A percentile compares a stretch with the other conserved stretches of the same genome.
Conservation (phyloP, 2,329 filamentous ascomycete genomes). For the Aspergillus jensenii region DNA sequence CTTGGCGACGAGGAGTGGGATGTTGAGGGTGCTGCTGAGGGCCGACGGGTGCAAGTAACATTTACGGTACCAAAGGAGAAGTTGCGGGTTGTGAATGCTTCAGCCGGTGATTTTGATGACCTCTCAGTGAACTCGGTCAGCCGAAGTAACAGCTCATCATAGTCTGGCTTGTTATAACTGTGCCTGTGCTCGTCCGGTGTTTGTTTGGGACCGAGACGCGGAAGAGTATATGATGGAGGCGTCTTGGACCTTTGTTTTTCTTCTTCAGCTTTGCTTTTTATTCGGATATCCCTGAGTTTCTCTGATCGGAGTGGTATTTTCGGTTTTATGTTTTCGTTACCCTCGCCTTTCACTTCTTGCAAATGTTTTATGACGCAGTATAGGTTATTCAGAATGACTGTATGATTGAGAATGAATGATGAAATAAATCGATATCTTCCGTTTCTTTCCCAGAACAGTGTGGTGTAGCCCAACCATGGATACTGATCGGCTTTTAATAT, state of each 20-base stretch:
- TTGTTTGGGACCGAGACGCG: not conserved
- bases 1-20: constrained; percentile 63
- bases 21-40: constrained; percentile 70
- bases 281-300: not conserved
- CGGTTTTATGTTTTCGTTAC: constrained; percentile 7
- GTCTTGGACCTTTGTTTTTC: not conserved
- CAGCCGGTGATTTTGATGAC: constrained; percentile 35
- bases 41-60: constrained; percentile 75
- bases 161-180: not conserved
- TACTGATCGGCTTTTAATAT: not conserved
- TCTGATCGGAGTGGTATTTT: not conserved
- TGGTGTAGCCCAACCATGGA: not conserved
- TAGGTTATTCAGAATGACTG: constrained; percentile 7
- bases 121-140: constrained; percentile 30
- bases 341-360: not conserved
- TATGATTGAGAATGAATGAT: constrained; percentile 13
- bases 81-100: constrained; percentile 85
- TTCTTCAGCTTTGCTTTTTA: not conserved
- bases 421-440: not conserved
- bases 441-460: not conserved
- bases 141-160: constrained; percentile 20
- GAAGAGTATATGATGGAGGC: not conserved
- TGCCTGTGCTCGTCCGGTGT: not conserved
- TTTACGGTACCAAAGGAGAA: constrained; percentile 90
- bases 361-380: constrained; percentile 1